Evolutionary conservation across 164 flowering plant genomes (phyloP).

Genomic region (Annona squamosa): DNA sequence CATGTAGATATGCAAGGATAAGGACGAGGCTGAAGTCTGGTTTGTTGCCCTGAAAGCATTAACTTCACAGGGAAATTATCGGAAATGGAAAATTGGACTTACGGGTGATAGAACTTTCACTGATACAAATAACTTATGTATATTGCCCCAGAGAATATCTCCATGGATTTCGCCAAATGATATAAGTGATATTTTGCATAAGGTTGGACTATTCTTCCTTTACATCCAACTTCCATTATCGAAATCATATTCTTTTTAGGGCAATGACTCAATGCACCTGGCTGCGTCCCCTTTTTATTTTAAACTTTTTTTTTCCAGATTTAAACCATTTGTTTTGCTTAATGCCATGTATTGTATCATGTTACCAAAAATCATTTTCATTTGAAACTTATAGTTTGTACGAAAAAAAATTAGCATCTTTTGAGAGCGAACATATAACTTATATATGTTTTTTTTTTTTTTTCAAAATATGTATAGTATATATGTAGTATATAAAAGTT

Average conservation of each 20-base stretch:
- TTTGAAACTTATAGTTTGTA: too few species aligned
- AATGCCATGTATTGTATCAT: too few species aligned
- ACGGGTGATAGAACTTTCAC: slow-evolving; percentile 39
- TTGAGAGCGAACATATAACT: too few species aligned
- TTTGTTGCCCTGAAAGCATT: slow-evolving; percentile 78
- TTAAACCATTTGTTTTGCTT: too few species aligned
- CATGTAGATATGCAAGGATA: slow-evolving; percentile 87
- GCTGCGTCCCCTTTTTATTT: too few species aligned
- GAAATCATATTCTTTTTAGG: too few species aligned
- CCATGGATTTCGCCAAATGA: slow-evolving; percentile 37
- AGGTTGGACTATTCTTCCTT: slow-evolving; percentile 12
- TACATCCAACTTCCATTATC: background rate
- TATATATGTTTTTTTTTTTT: too few species aligned
- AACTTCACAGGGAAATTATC: slow-evolving; percentile 42
- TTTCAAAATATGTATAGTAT: too few species aligned
- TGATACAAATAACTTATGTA: slow-evolving; percentile 34
- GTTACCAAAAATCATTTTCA: too few species aligned
- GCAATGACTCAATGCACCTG: too few species aligned
- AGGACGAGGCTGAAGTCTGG: slow-evolving; percentile 98
- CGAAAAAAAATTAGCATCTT: too few species aligned
- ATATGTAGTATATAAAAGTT: too few species aligned
- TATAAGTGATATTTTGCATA: slow-evolving; percentile 18
- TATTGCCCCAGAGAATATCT: slow-evolving; percentile 29
- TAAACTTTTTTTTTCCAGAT: background rate
- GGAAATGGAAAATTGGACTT: slow-evolving; percentile 42